Evolutionary conservation across 2,329 filamentous ascomycete genomes (phyloP), one percentile per base, ranked within the genome.

Genomic region (Pseudonectria buxi): DNA sequence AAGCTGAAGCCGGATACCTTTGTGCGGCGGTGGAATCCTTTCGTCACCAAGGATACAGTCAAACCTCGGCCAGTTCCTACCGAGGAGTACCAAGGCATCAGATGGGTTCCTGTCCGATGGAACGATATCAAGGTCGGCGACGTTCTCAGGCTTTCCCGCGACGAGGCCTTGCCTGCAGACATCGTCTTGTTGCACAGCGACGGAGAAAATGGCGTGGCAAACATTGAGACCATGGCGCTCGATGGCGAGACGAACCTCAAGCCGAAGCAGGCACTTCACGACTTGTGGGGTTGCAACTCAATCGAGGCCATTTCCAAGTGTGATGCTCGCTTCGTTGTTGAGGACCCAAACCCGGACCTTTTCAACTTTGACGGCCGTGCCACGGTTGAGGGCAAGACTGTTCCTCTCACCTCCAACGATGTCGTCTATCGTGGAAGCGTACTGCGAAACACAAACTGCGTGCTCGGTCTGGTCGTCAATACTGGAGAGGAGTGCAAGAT

Each of bases 401-500:
- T 58, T 4, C 87, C 89, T 0, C 64, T 95, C 46, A 94, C 86
- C 0, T 77, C 86, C 27, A 83, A 78, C 37, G 85, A 95, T 49
- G 78, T 95, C 34, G 68, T 95, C 6, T 94, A 94, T 57, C 81
- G 89, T 31, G 89, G 89, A 27, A 92, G 86, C 50, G 76, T 89
- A 4, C 58, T 95, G 37, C 75, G 89, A 34, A 95, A 95, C 54
- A 95, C 88, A 0, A 68, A 71, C 5, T 69, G 71, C 42, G 82
- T 79, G 4, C 67, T 86, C 30, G 88, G 87, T 2, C 43, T 95
- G 51, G 84, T 94, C 24, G 81, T 95, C 47, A 95, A 95, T 61
- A 88, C 84, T 0, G 86, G 86, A 24, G 86, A 94, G 57, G 87
- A 94, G 58, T 94, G 85, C 64, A 94, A 92, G 58, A 89, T 94